Conservation (phyloP, 768 basidiomycete genomes). For the Boletellus ananas region DNA sequence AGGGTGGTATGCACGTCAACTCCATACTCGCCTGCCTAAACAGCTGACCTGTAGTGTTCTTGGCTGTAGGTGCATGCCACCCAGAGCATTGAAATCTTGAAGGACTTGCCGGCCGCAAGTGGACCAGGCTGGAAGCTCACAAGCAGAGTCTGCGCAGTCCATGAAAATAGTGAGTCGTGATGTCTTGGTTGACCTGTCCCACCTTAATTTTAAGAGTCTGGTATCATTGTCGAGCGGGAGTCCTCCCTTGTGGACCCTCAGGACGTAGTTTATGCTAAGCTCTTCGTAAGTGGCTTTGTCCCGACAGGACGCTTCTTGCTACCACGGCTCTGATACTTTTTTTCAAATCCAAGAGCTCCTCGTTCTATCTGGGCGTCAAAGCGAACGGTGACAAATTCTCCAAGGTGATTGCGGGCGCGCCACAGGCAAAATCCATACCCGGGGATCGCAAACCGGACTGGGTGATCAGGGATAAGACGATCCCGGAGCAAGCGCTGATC, state of each 20-base stretch:
- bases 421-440: slow-evolving; percentile 56
- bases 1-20: slow-evolving; percentile 49
- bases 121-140: slow-evolving; percentile 78
- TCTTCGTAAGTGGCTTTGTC: slow-evolving; percentile 46
- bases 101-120: slow-evolving; percentile 69
- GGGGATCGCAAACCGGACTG: slow-evolving; percentile 60
- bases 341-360: slow-evolving; percentile 47
- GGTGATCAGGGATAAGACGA: slow-evolving; percentile 58
- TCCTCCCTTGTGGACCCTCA: slow-evolving; percentile 57
- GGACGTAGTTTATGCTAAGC: slow-evolving; percentile 56
- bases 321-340: background rate
- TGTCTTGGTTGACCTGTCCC: background rate
- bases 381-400: slow-evolving; percentile 58
- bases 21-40: background rate
- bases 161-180: slow-evolving; percentile 70
- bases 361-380: slow-evolving; percentile 68
- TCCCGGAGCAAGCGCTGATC: slow-evolving; percentile 61
- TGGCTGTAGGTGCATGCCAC: slow-evolving; percentile 65
- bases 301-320: background rate
- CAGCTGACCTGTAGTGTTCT: background rate
- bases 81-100: slow-evolving; percentile 76
- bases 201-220: slow-evolving; percentile 49
- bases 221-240: slow-evolving; percentile 69
- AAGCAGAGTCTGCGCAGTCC: slow-evolving; percentile 60
- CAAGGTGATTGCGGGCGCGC: slow-evolving; percentile 58